Base-by-base conservation (phyloP, 805 yeast species). In the Nakazawaea ishiwadae region DNA sequence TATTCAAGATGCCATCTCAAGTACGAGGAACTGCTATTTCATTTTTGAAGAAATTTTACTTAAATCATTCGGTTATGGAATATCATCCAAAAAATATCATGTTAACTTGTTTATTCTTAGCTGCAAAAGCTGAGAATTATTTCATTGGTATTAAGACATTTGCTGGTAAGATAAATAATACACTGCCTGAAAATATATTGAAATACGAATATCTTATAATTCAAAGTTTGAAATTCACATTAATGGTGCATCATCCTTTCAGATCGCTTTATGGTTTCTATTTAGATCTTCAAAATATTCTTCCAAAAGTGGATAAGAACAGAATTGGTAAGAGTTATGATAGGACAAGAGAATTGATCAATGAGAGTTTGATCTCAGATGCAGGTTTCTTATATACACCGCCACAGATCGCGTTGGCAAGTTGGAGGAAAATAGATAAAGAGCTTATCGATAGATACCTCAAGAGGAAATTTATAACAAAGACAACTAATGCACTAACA, bases 231-330 rank as follows among this genome's bases (percentile, higher is more conserved):
- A 70, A 79, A 45, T 93, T 93, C 61, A 83, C 96, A 0, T 65
- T 93, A 37, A 57, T 81, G 47, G 91, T 84, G 8, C 98, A 91
- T 58, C 96, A 88, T 62, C 95, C 97, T 2, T 82, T 77, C 60
- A 71, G 83, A 47, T 88, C 98, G 0, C 62, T 93, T n/a, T 93
- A 90, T 59, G 99, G 99, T 17, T 90, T 91, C 58, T 91, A 84
- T 60, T 73, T 91, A 35, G 99, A 93, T 60, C 75, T 90, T 48
- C 99, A 93, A 58, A 71, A 61, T 41, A 71, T 66, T 40, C 62
- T 76, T 52, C 63, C 79, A 1, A 59, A 65, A 17, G 58, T 75
- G 14, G 79, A 77, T 44, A 63, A 73, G 23, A 75, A 74, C 35
- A 72, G 77, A 37, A 62, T 88, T 45, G 91, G 93, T 1, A 67